Evolutionary conservation across 2,329 filamentous ascomycete species (phyloP), one percentile per base, ranked within the genome.

Genomic region (Davidsoniella virescens): DNA sequence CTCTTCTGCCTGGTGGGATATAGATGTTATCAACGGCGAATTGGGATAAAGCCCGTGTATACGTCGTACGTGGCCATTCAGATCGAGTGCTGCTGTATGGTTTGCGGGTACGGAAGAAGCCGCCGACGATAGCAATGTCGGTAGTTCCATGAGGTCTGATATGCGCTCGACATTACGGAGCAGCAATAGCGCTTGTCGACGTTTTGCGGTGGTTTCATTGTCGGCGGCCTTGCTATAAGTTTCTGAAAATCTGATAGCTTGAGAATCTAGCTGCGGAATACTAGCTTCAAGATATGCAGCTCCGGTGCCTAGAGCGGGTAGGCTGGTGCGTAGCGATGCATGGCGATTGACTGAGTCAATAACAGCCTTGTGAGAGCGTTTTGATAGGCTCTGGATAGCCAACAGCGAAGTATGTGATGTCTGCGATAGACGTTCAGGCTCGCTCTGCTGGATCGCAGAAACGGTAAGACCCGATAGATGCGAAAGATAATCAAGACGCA

Each of bases 61-160:
- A 6, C 92, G 78, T 57, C 86, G 85, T 61, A 95, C 92, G 62
- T 96, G 92, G n/a, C 85, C 82, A 61, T 94, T 84, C 2, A 98
- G 72, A 63, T 98, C 92, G 33, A 98, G 71, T 0, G 88, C 88
- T 0, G 87, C 85, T 2, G 87, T 82, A 67, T 95, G 94, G 57
- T 87, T 93, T 54, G 80, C 76, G 3, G 78, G 70, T 3, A 65
- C 71, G 1, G 73, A 67, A 2, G 75, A 75, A 51, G 88, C 82
- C 43, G 88, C 82, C 1, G 88, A 87, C 10, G 84, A 83, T 12
- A 98, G 75, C 33, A 96, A 69, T 0, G 83, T 80, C 0, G 92
- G 92, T 26, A 98, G 74, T 59, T 96, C 90, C 53, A 98, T 77
- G 29, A 96, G 81, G 62, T 95, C 88, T 26, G 87, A 83, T 2